These are phyloP conservation scores for Kalmanozyma brasiliensis DNA, from an alignment of 1,284 basidiomycete genomes.

Conservation along the genomic window DNA sequence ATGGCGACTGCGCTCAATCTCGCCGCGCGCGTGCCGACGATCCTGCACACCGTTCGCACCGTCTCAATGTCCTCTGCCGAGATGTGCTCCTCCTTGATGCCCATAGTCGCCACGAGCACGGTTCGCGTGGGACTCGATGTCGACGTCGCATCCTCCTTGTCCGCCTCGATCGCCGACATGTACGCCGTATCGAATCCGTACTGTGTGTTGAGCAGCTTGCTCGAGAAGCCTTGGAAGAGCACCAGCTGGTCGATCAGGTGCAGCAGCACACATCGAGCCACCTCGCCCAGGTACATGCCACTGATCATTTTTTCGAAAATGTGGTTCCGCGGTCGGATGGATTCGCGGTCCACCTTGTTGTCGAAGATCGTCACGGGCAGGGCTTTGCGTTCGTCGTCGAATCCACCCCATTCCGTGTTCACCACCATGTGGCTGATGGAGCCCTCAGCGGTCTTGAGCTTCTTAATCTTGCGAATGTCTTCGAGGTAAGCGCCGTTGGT, in stretches of 20 bases:
- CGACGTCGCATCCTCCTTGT: constrained; percentile 47
- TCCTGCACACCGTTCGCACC: constrained; percentile 80
- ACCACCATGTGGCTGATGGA: constrained; percentile 79
- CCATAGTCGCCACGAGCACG: constrained; percentile 76
- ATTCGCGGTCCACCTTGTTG: constrained; percentile 88
- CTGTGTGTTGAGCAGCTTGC: constrained; percentile 80
- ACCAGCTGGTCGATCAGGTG: constrained; percentile 80
- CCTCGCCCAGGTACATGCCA: constrained; percentile 98
- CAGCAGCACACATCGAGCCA: constrained; percentile 85
- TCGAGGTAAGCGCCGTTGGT: constrained; percentile 98
- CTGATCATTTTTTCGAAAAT: constrained; percentile 98
- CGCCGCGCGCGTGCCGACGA: constrained; percentile 85
- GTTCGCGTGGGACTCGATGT: constrained; percentile 67
- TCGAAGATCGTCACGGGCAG: constrained; percentile 93
- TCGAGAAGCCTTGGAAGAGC: constrained; percentile 84
- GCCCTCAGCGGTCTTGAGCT: constrained; percentile 69
- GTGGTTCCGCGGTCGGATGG: constrained; percentile 92
- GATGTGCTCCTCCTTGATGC: constrained; percentile 71
- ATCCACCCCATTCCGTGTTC: constrained; percentile 84
- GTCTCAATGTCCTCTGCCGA: constrained; percentile 74
- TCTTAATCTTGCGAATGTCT: constrained; percentile 82
- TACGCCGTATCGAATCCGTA: constrained; percentile 94
- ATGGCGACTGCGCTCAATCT: constrained; percentile 85
- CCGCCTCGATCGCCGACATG: constrained; percentile 83
- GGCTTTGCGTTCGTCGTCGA: constrained; percentile 74